A percentile compares a stretch with the other conserved stretches of the same genome.
phyloP scores from a whole-genome alignment of 2,329 filamentous ascomycete species.

The Tothia fuscella region DNA sequence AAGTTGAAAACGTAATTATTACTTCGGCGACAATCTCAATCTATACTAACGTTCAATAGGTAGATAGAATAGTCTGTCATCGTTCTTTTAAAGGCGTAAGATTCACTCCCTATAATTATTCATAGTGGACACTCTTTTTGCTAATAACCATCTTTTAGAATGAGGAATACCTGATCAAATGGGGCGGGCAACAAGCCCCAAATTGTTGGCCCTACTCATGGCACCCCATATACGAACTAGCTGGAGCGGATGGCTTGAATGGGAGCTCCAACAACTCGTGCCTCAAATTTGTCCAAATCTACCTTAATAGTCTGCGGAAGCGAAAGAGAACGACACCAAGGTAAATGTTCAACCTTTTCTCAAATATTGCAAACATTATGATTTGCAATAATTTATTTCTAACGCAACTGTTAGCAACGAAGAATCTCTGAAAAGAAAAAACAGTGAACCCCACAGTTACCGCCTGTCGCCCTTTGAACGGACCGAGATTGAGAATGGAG shows the following conservation, averaged over 20 bases:
- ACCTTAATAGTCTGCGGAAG: conserved; percentile 22
- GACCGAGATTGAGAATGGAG: neutral
- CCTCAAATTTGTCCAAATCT: conserved; percentile 30
- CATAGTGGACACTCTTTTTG: too few relatives aligned
- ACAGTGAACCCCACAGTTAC: neutral
- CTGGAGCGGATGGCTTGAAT: neutral
- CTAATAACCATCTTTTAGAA: conserved; percentile 19
- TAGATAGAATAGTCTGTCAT: too few relatives aligned
- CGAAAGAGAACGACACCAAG: neutral
- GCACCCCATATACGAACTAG: conserved; percentile 31
- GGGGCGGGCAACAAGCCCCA: conserved; percentile 19
- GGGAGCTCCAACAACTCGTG: conserved; percentile 14
- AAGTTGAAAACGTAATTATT: too few relatives aligned
- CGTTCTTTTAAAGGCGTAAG: too few relatives aligned
- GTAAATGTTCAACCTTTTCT: neutral
- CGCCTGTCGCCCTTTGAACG: neutral
- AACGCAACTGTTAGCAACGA: too few relatives aligned
- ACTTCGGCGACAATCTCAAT: too few relatives aligned
- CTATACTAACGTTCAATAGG: too few relatives aligned
- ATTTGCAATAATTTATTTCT: too few relatives aligned
- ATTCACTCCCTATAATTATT: too few relatives aligned
- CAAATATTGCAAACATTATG: too few relatives aligned
- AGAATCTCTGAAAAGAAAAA: neutral
- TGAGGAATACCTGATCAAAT: conserved; percentile 33
- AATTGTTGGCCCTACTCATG: conserved; percentile 27